Base-by-base conservation (phyloP, 805 yeast genomes). In the Metschnikowia borealis region DNA sequence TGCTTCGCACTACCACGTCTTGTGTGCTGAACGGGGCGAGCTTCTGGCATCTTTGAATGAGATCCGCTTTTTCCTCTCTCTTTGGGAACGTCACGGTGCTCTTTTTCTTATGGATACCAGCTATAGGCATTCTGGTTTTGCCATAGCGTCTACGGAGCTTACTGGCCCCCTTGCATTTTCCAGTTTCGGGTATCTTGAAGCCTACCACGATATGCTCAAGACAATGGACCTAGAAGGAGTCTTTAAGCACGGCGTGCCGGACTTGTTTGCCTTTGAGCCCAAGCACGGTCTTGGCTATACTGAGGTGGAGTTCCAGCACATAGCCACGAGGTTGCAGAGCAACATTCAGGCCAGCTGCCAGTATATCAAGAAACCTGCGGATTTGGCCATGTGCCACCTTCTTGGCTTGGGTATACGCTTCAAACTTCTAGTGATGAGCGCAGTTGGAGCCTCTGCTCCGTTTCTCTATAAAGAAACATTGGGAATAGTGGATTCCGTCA, bases 81-180 rank as follows among this genome's bases (percentile, higher is more conserved):
- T 50, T 14, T 47, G 51, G 52, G 50, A 50, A 46, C 46, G 52
- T n/a, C 50, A 44, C 18, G 44, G 51, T 36, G 34, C 14, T 21
- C 18, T 53, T 14, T 52, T 47, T 23, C 38, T 32, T 31, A 29
- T 46, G 5, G 53, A 49, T 38, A 29, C 42, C 15, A 35, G 39
- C 17, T 44, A 35, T 26, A 32, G 46, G 11, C 20, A 14, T 14
- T 34, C 39, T 18, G 17, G 39, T 39, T 35, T 44, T 17, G 39
- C 13, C 15, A 23, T 44, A 11, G 20, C 26, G 13, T 26, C 46
- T 6, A 10, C 18, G 10, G 45, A 42, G 20, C 14, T 34, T 17
- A 8, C 45, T n/a, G 15, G 5, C 11, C 20, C 11, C 20, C 34
- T 42, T 18, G 14, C 45, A 20, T 20, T 42, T n/a, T 8, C 45